Evolutionary conservation across 1,284 basidiomycete genomes (phyloP), one percentile per base, ranked within the genome.

Genomic region (Austroboletus niveus): DNA sequence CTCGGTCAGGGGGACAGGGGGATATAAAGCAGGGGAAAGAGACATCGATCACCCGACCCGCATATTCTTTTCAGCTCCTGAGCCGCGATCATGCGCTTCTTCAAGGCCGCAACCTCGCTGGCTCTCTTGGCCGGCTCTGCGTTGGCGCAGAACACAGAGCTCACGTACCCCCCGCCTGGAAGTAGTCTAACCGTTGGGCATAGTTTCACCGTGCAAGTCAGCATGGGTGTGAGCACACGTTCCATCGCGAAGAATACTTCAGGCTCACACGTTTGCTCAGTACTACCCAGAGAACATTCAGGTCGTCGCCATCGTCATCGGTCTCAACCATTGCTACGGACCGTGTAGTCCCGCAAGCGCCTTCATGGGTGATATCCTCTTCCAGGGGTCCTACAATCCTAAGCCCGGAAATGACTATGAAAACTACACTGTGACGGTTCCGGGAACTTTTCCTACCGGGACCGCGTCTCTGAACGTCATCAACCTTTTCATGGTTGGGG

Each of bases 401-500:
- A 1, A 11, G 0, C 0, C 27, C 2, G 39, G 22, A 1, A 12
- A 29, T 0, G 42, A 48, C 22, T 57, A 42, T 31, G 55, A 50
- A 29, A 61, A 68, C 43, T 64, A 60, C 30, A 59, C 62, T 3
- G 55, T 68, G 8, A 48, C 39, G 15, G 39, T 68, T 14, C 63
- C 65, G 5, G 1, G 22, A 38, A 5, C 7, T 8, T 59, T 65
- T 35, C 14, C 53, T 4, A 0, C 46, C 10, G 55, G 55, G 14
- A 2, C 0, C 0, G 60, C 60, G 9, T 59, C 62, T 8, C 38
- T 65, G 56, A 65, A 63, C 11, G 54, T 53, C 7, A 57, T 68
- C 49, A 61, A 63, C 38, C 30, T 68, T 0, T 65, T 61, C 46
- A 48, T 65, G 64, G 64, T 68, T 10, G 65, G 65, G 48, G 63